A percentile compares a stretch with the other conserved stretches of the same genome.
phyloP scores from a whole-genome alignment of 2,329 filamentous ascomycete genomes.

The Aspergillus ochraceus region DNA sequence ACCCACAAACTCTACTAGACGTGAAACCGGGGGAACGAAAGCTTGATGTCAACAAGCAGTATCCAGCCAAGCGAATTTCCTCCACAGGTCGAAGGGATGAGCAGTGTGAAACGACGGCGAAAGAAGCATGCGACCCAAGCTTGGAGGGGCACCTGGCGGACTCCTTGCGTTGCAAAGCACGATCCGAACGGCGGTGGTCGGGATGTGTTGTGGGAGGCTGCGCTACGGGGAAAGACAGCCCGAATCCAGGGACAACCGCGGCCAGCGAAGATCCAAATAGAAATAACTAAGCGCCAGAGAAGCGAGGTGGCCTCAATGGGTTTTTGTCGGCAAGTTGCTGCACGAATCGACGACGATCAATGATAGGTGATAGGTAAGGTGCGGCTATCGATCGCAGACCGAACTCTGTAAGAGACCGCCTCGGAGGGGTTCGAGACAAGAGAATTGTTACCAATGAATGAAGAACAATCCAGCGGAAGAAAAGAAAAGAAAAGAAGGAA shows the following conservation, averaged over 20 bases:
- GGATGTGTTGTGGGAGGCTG: slow-evolving; percentile 1
- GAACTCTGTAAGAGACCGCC: neutral
- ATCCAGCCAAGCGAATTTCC: slow-evolving; percentile 2
- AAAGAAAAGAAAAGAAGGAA: slow-evolving; percentile 6
- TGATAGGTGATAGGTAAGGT: slow-evolving; percentile 6
- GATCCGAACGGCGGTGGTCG: slow-evolving; percentile 6
- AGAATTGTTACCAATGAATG: slow-evolving; percentile 1
- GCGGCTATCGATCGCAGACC: slow-evolving; percentile 14
- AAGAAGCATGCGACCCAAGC: slow-evolving; percentile 16
- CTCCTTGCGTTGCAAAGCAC: slow-evolving; percentile 24
- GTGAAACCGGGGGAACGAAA: slow-evolving; percentile 1
- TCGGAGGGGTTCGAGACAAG: neutral
- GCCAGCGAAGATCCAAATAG: slow-evolving; percentile 1
- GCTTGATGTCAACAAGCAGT: slow-evolving; percentile 3
- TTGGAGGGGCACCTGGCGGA: slow-evolving; percentile 16
- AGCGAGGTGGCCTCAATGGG: slow-evolving; percentile 10
- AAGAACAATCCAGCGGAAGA: neutral
- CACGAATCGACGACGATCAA: slow-evolving; percentile 6
- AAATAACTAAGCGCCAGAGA: slow-evolving; percentile 12
- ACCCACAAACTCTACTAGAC: slow-evolving; percentile 17
- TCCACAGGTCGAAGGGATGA: slow-evolving; percentile 10
- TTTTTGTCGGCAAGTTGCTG: slow-evolving; percentile 2
- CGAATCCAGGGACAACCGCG: slow-evolving; percentile 5
- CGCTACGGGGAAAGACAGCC: slow-evolving; percentile 1
- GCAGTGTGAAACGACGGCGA: slow-evolving; percentile 2